phyloP scores from a whole-genome alignment of 2,329 filamentous ascomycete species.

The Colletotrichum navitas region DNA sequence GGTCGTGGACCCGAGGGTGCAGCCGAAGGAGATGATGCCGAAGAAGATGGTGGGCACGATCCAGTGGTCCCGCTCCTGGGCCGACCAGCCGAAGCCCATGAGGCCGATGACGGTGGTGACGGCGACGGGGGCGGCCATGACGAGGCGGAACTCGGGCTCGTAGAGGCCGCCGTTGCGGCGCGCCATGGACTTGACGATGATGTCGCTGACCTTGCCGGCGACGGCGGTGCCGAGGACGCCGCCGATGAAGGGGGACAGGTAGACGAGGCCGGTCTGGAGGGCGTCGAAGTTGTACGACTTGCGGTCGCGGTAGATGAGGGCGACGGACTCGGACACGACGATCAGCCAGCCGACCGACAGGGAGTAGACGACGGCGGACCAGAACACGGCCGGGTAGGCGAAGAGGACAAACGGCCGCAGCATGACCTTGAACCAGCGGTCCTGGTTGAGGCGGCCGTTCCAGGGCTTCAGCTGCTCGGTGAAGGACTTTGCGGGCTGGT shows the following conservation, averaged over 20 bases:
- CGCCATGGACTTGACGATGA: conserved; percentile 86
- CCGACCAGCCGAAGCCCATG: conserved; percentile 98
- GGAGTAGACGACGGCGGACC: conserved; percentile 87
- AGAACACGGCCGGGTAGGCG: conserved; percentile 88
- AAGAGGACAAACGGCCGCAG: conserved; percentile 87
- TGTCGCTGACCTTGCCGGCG: conserved; percentile 87
- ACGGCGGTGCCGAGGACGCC: conserved; percentile 92
- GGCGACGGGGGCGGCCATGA: conserved; percentile 87
- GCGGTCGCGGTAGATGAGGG: conserved; percentile 79
- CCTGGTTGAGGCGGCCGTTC: conserved; percentile 81
- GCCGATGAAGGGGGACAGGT: conserved; percentile 90
- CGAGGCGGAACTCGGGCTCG: conserved; percentile 91
- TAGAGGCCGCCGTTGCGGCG: conserved; percentile 92
- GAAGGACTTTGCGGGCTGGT: conserved; percentile 78
- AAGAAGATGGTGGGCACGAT: conserved; percentile 96
- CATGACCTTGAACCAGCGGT: conserved; percentile 84
- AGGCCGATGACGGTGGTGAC: conserved; percentile 85
- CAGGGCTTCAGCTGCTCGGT: conserved; percentile 79
- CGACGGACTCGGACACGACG: conserved; percentile 89
- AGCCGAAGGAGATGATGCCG: conserved; percentile 91
- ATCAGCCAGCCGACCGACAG: conserved; percentile 96
- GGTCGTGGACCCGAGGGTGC: conserved; percentile 89
- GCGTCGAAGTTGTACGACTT: conserved; percentile 84
- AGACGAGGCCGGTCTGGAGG: conserved; percentile 86
- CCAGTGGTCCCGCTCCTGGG: conserved; percentile 79